These are phyloP conservation scores for Kockiozyma suomiensis DNA, from an alignment of 805 yeast species.

Conservation along the genomic window DNA sequence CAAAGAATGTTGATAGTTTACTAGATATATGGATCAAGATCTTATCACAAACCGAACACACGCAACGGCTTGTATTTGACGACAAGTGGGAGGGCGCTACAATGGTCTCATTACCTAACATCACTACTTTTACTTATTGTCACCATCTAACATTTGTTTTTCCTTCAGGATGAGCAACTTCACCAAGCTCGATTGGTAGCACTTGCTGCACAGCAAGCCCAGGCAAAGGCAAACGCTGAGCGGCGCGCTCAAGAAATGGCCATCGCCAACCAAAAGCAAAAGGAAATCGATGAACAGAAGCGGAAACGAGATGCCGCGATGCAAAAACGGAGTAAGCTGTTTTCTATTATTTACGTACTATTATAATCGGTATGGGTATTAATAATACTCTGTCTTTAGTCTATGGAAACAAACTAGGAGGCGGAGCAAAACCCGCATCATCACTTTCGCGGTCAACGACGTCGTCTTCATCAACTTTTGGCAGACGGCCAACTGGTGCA, in stretches of 20 bases:
- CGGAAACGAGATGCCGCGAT: constrained; percentile 41
- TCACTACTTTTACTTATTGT: not conserved
- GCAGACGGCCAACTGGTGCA: not conserved
- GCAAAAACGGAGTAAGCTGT: constrained; percentile 27
- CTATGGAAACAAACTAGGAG: constrained; percentile 27
- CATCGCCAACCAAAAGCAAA: not conserved
- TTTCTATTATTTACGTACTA: not conserved
- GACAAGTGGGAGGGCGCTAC: constrained; percentile 41
- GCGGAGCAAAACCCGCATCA: not conserved
- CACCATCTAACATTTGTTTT: not conserved
- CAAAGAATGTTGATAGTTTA: constrained; percentile 38
- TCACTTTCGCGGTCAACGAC: constrained; percentile 4
- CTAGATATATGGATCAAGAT: constrained; percentile 41
- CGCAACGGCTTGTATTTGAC: constrained; percentile 36
- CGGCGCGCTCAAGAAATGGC: constrained; percentile 21
- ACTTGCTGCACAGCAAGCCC: constrained; percentile 19
- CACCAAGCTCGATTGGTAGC: constrained; percentile 29
- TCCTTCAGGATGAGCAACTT: constrained; percentile 34
- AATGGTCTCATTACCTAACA: constrained; percentile 12
- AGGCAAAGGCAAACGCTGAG: constrained; percentile 19
- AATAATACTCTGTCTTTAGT: constrained; percentile 1
- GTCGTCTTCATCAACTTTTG: not conserved
- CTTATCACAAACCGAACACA: constrained; percentile 42
- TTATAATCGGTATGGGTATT: not conserved
- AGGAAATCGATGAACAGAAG: constrained; percentile 23